These are phyloP conservation scores for Dictyostelium firmibasis DNA, from an alignment of 78 protist genomes.

Conservation along the genomic window DNA sequence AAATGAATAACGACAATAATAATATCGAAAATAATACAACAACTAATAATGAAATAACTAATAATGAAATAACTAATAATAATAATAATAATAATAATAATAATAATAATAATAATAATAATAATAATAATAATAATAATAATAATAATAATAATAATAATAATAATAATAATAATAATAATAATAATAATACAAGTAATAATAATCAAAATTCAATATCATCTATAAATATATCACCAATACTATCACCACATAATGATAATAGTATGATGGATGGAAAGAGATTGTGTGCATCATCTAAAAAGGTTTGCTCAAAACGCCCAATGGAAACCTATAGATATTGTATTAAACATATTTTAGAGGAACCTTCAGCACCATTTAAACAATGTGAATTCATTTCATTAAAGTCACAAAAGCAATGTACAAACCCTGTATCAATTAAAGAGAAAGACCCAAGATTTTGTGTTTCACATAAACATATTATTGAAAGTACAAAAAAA, in stretches of 20 bases:
- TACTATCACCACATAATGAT: neutral
- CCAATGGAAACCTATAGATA: slow-evolving; percentile 35
- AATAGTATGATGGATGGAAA: slow-evolving; percentile 8
- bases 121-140: too few species aligned
- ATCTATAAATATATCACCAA: neutral
- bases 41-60: neutral
- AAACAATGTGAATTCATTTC: slow-evolving; percentile 64
- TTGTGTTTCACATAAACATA: slow-evolving; percentile 54
- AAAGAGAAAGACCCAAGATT: slow-evolving; percentile 7
- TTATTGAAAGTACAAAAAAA: slow-evolving; percentile 36
- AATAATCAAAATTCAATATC: neutral
- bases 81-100: too few species aligned
- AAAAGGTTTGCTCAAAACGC: slow-evolving; percentile 50
- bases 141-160: too few species aligned
- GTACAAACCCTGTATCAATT: slow-evolving; percentile 37
- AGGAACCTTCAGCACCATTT: slow-evolving; percentile 62
- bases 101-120: too few species aligned
- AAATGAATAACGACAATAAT: neutral
- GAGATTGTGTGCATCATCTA: slow-evolving; percentile 35
- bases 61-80: too few species aligned
- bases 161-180: neutral
- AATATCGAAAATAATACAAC: neutral
- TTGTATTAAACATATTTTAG: slow-evolving; percentile 60
- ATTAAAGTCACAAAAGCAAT: slow-evolving; percentile 11
- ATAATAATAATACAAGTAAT: neutral